phyloP scores from a whole-genome alignment of 2,329 filamentous ascomycete genomes.

The Teratosphaeria destructans region DNA sequence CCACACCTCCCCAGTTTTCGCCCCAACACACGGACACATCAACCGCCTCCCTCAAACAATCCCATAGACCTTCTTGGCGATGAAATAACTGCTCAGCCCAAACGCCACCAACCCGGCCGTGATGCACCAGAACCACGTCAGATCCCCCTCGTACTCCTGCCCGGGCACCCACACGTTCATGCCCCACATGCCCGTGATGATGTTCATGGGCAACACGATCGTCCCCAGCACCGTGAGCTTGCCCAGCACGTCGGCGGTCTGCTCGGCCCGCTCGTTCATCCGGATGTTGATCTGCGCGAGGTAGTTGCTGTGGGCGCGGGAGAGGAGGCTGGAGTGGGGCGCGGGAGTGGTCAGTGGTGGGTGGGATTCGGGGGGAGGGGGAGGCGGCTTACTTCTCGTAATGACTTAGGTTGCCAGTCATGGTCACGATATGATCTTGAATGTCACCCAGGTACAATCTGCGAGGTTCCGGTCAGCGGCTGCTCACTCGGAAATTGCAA shows the following conservation, averaged over 20 bases:
- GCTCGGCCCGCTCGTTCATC: constrained; percentile 95
- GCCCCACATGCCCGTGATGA: constrained; percentile 95
- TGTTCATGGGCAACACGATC: constrained; percentile 97
- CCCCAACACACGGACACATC: neutral
- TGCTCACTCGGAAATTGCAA: neutral
- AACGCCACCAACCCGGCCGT: constrained; percentile 70
- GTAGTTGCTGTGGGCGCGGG: constrained; percentile 88
- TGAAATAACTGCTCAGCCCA: constrained; percentile 66
- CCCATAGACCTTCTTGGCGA: constrained; percentile 74
- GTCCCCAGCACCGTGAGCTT: constrained; percentile 93
- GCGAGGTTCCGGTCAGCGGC: neutral
- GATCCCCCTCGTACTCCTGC: constrained; percentile 62
- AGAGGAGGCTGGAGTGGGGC: constrained; percentile 57
- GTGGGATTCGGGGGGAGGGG: neutral
- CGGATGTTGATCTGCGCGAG: constrained; percentile 98
- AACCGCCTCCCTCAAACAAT: constrained; percentile 47
- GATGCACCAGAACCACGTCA: constrained; percentile 43
- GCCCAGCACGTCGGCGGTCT: constrained; percentile 88
- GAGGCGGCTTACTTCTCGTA: constrained; percentile 71
- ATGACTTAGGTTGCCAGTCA: constrained; percentile 91
- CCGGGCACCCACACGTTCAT: constrained; percentile 87
- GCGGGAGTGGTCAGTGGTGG: constrained; percentile 9
- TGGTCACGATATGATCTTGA: constrained; percentile 97
- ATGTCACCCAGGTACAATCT: constrained; percentile 86
- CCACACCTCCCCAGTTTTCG: neutral